Conservation (phyloP, 2,329 filamentous ascomycete genomes). For the Arthrobotrys entomopaga region DNA sequence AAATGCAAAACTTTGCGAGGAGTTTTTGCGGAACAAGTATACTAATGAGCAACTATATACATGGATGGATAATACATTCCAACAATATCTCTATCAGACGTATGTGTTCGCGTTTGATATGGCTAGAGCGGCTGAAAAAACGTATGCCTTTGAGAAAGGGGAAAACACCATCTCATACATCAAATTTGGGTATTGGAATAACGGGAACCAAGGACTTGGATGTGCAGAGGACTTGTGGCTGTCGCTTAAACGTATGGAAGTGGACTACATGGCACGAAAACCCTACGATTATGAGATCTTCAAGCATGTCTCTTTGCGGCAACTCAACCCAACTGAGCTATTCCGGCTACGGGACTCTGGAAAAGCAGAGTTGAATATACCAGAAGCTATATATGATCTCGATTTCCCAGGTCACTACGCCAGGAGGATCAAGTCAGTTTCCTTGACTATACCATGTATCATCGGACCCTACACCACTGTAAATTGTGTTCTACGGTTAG, state of each 20-base stretch:
- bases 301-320: constrained; percentile 60
- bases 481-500: constrained; percentile 58
- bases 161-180: neutral
- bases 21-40: constrained; percentile 27
- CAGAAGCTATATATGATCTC: constrained; percentile 62
- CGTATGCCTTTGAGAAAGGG: constrained; percentile 20
- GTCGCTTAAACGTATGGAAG: constrained; percentile 57
- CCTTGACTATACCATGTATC: constrained; percentile 61
- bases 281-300: constrained; percentile 60
- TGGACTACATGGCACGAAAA: constrained; percentile 58
- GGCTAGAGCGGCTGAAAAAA: constrained; percentile 27
- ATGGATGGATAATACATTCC: constrained; percentile 18
- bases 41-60: constrained; percentile 34
- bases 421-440: constrained; percentile 61
- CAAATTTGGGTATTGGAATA: constrained; percentile 57
- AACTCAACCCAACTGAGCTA: constrained; percentile 59
- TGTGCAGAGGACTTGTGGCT: constrained; percentile 59
- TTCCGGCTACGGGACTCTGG: constrained; percentile 58
- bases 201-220: constrained; percentile 61
- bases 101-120: constrained; percentile 32
- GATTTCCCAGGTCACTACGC: constrained; percentile 64
- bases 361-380: constrained; percentile 58
- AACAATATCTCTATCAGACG: neutral
- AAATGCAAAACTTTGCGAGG: neutral
- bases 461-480: constrained; percentile 60